phyloP scores from a whole-genome alignment of 768 basidiomycete species.

The Calocybe indica region DNA sequence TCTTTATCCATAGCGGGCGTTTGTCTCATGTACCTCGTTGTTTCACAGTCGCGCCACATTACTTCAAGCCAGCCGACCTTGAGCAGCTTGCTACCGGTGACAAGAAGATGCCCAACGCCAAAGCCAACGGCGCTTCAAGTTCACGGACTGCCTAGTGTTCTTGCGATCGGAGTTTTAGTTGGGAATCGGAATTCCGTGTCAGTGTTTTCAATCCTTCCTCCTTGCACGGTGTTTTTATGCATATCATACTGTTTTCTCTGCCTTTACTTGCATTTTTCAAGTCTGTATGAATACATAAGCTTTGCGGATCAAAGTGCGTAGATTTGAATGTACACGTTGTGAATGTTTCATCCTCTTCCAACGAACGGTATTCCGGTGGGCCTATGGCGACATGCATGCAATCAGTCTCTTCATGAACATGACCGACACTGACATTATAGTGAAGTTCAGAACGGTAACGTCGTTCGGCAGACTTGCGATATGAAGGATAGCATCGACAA shows the following conservation, averaged over 20 bases:
- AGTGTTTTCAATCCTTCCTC: constrained; percentile 3
- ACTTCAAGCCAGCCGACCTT: constrained; percentile 83
- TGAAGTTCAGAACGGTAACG: constrained; percentile 66
- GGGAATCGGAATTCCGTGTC: background rate
- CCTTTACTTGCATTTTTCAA: background rate
- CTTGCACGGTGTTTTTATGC: constrained; percentile 7
- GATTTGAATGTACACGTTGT: background rate
- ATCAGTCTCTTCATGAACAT: background rate
- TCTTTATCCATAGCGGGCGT: constrained; percentile 4
- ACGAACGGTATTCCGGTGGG: constrained; percentile 20
- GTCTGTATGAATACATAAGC: background rate
- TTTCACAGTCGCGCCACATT: constrained; percentile 83
- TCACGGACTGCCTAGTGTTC: constrained; percentile 15
- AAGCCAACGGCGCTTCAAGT: constrained; percentile 45
- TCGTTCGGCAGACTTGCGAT: constrained; percentile 63
- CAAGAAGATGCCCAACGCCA: constrained; percentile 93
- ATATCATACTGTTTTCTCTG: constrained; percentile 1
- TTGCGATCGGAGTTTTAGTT: no score
- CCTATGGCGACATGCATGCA: constrained; percentile 10
- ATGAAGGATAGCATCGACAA: constrained; percentile 66
- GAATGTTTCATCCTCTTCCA: constrained; percentile 17
- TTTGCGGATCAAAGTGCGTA: no score
- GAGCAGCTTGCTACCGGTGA: constrained; percentile 77
- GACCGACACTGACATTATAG: constrained; percentile 58
- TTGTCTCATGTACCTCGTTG: constrained; percentile 4